Percentiles rank a stretch among this genome's conserved stretches.
Evolutionary conservation across 2,329 filamentous ascomycete genomes (phyloP).

Genomic region (Trichoderma guizhouense): DNA sequence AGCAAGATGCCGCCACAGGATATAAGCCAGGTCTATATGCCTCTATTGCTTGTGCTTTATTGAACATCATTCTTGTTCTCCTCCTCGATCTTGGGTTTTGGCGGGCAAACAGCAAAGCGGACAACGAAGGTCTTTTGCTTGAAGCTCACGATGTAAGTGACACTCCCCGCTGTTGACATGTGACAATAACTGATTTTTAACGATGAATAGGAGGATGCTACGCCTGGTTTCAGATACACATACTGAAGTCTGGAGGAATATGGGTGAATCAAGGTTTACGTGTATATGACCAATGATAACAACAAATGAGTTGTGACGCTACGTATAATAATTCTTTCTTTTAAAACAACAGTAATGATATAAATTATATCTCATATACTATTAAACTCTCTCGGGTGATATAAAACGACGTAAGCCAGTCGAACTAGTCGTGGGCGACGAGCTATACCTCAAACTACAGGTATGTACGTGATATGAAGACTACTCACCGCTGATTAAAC

Average conservation of each 20-base stretch:
- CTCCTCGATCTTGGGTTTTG: slow-evolving; percentile 41
- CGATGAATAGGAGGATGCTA: slow-evolving; percentile 26
- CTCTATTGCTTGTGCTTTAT: slow-evolving; percentile 48
- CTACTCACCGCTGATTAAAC: neutral
- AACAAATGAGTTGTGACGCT: neutral
- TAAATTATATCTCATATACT: neutral
- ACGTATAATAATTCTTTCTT: neutral
- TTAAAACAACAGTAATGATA: neutral
- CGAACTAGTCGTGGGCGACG: neutral
- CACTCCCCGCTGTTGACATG: neutral
- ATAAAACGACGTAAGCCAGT: too few relatives aligned
- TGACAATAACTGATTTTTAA: neutral
- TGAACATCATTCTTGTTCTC: slow-evolving; percentile 46
- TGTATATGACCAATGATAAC: neutral
- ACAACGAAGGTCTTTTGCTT: slow-evolving; percentile 51
- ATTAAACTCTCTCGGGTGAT: too few relatives aligned
- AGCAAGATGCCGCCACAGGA: slow-evolving; percentile 47
- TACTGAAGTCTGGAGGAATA: neutral
- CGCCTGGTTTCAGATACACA: slow-evolving; percentile 35
- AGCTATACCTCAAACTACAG: neutral
- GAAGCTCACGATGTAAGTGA: slow-evolving; percentile 48
- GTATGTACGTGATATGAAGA: neutral
- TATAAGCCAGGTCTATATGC: slow-evolving; percentile 56
- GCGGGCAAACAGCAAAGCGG: slow-evolving; percentile 47
- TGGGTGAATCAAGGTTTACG: neutral